phyloP scores from a whole-genome alignment of 345 rosid species.

The Murraya koenigii region DNA sequence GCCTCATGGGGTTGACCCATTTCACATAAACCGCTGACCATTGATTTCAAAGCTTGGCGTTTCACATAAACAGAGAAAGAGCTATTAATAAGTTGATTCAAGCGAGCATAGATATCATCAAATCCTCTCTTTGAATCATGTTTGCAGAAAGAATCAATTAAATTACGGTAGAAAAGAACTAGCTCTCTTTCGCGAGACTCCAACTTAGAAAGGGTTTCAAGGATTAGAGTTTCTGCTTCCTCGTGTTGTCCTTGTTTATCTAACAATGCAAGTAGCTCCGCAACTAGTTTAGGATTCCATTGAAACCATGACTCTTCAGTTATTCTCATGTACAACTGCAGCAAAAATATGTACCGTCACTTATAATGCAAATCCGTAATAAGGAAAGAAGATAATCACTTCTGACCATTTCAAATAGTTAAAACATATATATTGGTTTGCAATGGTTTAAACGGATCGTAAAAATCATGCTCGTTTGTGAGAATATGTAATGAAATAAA shows the following conservation, averaged over 20 bases:
- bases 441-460: too few species aligned
- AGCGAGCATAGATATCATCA: slow-evolving; percentile 26
- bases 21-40: slow-evolving; percentile 64
- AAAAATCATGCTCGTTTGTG: too few species aligned
- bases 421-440: neutral
- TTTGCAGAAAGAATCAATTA: slow-evolving; percentile 53
- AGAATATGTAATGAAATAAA: too few species aligned
- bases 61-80: slow-evolving; percentile 64
- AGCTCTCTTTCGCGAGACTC: slow-evolving; percentile 53
- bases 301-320: slow-evolving; percentile 68
- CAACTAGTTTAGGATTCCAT: slow-evolving; percentile 81
- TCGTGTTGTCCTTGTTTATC: slow-evolving; percentile 46
- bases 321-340: slow-evolving; percentile 60
- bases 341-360: neutral
- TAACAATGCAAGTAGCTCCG: slow-evolving; percentile 59
- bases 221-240: slow-evolving; percentile 46
- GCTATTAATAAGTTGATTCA: slow-evolving; percentile 36
- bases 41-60: slow-evolving; percentile 56
- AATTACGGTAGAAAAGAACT: slow-evolving; percentile 47
- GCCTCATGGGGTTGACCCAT: slow-evolving; percentile 63
- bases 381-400: too few species aligned
- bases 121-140: slow-evolving; percentile 51
- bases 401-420: neutral
- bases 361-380: too few species aligned
- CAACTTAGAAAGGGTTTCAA: slow-evolving; percentile 43